Evolutionary conservation across 2,329 filamentous ascomycete genomes (phyloP).

Genomic region (Paecilomyces formosus): DNA sequence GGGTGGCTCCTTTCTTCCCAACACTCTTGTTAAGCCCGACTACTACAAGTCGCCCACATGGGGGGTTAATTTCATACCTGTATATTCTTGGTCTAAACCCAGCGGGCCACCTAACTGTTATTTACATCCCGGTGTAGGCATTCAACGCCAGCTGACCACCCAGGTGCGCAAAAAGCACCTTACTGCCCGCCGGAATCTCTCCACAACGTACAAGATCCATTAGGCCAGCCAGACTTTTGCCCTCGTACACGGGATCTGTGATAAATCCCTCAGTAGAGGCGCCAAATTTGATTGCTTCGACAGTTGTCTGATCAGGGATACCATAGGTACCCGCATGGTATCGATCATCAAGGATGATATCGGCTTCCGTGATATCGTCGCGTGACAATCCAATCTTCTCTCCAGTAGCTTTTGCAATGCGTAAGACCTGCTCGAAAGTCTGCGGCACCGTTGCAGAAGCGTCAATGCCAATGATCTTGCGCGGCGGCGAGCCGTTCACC

Average conservation of each 20-base stretch:
- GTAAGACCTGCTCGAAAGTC: constrained; percentile 58
- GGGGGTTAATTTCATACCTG: neutral
- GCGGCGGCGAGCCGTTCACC: constrained; percentile 32
- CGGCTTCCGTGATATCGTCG: constrained; percentile 53
- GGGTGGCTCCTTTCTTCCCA: too few species aligned
- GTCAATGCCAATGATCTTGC: constrained; percentile 61
- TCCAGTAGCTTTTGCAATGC: constrained; percentile 59
- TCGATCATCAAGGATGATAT: constrained; percentile 56
- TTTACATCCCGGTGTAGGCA: constrained; percentile 49
- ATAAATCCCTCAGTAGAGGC: constrained; percentile 64
- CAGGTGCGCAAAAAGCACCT: constrained; percentile 64
- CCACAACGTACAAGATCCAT: constrained; percentile 59
- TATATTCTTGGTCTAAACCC: neutral
- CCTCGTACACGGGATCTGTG: constrained; percentile 69
- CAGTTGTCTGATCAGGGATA: constrained; percentile 49
- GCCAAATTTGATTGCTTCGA: constrained; percentile 65
- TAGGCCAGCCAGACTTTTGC: constrained; percentile 67
- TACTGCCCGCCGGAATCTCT: constrained; percentile 52
- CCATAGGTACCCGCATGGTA: constrained; percentile 65
- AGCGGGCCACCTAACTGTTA: neutral
- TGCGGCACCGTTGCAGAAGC: constrained; percentile 52
- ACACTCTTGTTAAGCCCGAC: too few species aligned
- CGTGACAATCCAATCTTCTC: constrained; percentile 54
- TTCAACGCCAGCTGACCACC: constrained; percentile 64
- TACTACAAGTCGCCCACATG: too few species aligned